Evolutionary conservation across 352 stramenopile species (phyloP), one percentile per base, ranked within the genome.

Genomic region (Hyaloperonospora brassicae): DNA sequence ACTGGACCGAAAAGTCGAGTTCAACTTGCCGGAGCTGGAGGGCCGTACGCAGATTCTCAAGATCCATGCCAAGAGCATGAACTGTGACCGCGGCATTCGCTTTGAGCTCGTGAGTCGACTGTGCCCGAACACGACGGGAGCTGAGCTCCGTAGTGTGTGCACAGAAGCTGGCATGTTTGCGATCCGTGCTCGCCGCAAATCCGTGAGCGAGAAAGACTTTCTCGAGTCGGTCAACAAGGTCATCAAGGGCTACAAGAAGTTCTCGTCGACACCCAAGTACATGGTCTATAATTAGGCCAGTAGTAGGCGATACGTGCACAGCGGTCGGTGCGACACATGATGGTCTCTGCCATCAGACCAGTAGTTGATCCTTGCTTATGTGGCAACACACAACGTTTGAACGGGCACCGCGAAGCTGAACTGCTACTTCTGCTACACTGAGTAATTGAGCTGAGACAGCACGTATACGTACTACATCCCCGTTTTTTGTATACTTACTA

Each of bases 221-320:
- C 83, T 99, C 55, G 96, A 99, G 59, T 97, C 95, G 50, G 97
- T 99, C 53, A 98, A 99, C 78, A 99, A 99, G 80, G 97, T 99
- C 55, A 98, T 99, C 70, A 99, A 99, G 84, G 96, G 96, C 57
- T 99, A 99, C 87, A 97, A 99, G 68, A 99, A 99, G 86, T 99
- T 99, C 84, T 98, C 87, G 61, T 97, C 96, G 35, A 99, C 97
- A 62, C 97, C 97, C 27, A 99, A 99, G 82, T 98, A 98, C 84
- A 98, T 98, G 90, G 92, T 98, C 49, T 98, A 98, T 79, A 98
- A 98, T 66, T 98, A 95, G 65, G n/a, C n/a, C n/a, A n/a, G n/a
- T n/a, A n/a, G n/a, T n/a, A n/a, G n/a, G n/a, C n/a, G n/a, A n/a
- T n/a, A n/a, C n/a, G n/a, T n/a, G n/a, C n/a, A n/a, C n/a, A n/a